Evolutionary conservation across 192 early-diverging fungal species (phyloP), one percentile per base, ranked within the genome.

Genomic region (Coemansia sp.): DNA sequence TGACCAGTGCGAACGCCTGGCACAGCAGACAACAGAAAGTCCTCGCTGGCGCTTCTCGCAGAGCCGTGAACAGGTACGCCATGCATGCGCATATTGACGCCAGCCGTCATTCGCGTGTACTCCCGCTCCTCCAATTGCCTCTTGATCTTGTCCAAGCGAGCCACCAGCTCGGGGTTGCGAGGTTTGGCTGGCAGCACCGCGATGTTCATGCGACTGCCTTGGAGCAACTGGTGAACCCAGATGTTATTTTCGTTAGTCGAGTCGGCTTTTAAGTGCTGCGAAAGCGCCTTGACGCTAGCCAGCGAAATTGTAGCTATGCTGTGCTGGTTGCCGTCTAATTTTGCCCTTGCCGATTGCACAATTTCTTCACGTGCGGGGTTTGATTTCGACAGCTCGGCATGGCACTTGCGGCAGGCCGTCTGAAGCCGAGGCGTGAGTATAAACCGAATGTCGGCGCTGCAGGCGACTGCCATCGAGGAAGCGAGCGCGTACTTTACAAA

Each of bases 181-280:
- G 65, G 68, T 40, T 60, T 65, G 4, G 61, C 35, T 53, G 59
- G 38, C 8, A 65, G 70, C 22, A 38, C 25, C 11, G 59, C 71
- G 31, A 82, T 47, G 42, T 76, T 19, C 0, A 82, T 70, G 19
- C 46, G 61, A 38, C 80, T 83, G 27, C 75, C 80, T 1, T 37
- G 63, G 2, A 83, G 59, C 8, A 83, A 60, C 64, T 73, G 64
- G 37, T 73, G 67, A 3, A 83, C 49, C 74, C 75, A 83, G n/a
- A 59, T 11, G 10, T 32, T 49, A 8, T 54, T 35, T 24, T 57
- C 40, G 17, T 56, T 22, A 11, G 36, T 41, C 0, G 19, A 49
- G 37, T 60, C 45, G 14, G 40, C 29, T 8, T 46, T 68, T 22
- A 71, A 49, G 15, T 54, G 49, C 51, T 57, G 71, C 5, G 73